Evolutionary conservation across 352 stramenopile genomes (phyloP).

Genomic region (Phytophthora kernoviae): DNA sequence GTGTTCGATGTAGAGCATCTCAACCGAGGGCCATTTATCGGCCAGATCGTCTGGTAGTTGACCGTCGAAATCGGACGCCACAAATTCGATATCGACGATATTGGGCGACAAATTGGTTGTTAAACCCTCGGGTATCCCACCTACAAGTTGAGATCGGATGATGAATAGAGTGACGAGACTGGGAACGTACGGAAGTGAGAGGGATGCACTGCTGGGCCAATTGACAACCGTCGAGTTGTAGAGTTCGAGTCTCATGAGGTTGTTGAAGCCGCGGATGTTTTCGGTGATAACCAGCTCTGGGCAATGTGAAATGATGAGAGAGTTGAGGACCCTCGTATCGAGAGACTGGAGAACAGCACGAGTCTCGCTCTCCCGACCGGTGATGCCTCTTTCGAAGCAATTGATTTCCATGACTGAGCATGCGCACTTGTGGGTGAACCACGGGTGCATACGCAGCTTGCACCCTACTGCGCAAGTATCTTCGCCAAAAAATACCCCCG

Average conservation of each 20-base stretch:
- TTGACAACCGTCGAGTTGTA: constrained; percentile 47
- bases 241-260: constrained; percentile 45
- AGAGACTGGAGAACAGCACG: constrained; percentile 26
- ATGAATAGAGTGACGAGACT: constrained; percentile 42
- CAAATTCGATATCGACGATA: constrained; percentile 46
- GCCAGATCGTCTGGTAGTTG: constrained; percentile 29
- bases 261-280: constrained; percentile 33
- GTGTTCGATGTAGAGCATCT: constrained; percentile 49
- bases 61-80: constrained; percentile 23
- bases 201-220: constrained; percentile 31
- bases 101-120: constrained; percentile 32
- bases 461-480: constrained; percentile 31
- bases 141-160: constrained; percentile 23
- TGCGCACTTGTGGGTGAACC: constrained; percentile 42
- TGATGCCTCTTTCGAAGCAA: constrained; percentile 38
- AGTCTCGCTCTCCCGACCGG: constrained; percentile 23
- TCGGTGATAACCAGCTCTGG: constrained; percentile 26
- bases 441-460: constrained; percentile 50
- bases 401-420: constrained; percentile 58
- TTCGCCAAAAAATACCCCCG: constrained; percentile 27
- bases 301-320: constrained; percentile 55
- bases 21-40: constrained; percentile 33
- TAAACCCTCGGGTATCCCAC: constrained; percentile 33
- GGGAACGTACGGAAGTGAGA: constrained; percentile 29
- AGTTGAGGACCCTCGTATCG: constrained; percentile 41